A percentile compares a stretch with the other conserved stretches of the same genome.
These are phyloP conservation scores for Kwoniella sp. DNA, from an alignment of 768 basidiomycete species.

Conservation along the genomic window DNA sequence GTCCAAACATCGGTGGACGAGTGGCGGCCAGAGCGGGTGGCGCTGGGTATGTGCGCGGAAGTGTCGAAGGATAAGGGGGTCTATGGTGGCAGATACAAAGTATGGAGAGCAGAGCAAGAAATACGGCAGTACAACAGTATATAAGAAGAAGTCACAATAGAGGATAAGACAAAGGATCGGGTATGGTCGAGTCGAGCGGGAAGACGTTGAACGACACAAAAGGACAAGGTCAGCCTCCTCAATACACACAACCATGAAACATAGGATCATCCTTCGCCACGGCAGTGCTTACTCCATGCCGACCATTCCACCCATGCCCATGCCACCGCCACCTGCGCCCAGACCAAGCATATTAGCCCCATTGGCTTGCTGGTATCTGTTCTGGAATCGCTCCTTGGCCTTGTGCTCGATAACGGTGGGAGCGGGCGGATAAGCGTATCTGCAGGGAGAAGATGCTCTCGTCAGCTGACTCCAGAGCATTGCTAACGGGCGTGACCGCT, in stretches of 20 bases:
- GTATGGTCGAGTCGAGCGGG: too few species aligned
- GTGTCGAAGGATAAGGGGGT: conserved; percentile 12
- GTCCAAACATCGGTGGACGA: conserved; percentile 24
- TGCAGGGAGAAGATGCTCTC: neutral
- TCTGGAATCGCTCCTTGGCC: conserved; percentile 23
- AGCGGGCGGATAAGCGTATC: conserved; percentile 36
- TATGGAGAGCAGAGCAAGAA: neutral
- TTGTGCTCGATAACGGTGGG: conserved; percentile 25
- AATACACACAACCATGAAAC: too few species aligned
- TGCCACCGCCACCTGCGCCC: conserved; percentile 8
- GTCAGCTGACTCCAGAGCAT: neutral
- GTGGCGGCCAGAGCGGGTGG: conserved; percentile 16
- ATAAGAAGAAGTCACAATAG: neutral
- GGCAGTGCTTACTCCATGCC: conserved; percentile 3
- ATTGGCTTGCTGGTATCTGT: conserved; percentile 4
- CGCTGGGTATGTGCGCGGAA: conserved; percentile 12
- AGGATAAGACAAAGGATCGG: neutral
- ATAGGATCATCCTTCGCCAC: too few species aligned
- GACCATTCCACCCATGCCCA: conserved; percentile 14
- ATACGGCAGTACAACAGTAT: neutral
- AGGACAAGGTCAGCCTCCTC: too few species aligned
- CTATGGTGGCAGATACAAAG: neutral
- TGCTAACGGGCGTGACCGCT: neutral
- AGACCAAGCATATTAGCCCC: neutral
- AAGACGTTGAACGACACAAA: too few species aligned